Conservation (phyloP, 2,329 filamentous ascomycete genomes). For the Gaeumannomyces sp. region DNA sequence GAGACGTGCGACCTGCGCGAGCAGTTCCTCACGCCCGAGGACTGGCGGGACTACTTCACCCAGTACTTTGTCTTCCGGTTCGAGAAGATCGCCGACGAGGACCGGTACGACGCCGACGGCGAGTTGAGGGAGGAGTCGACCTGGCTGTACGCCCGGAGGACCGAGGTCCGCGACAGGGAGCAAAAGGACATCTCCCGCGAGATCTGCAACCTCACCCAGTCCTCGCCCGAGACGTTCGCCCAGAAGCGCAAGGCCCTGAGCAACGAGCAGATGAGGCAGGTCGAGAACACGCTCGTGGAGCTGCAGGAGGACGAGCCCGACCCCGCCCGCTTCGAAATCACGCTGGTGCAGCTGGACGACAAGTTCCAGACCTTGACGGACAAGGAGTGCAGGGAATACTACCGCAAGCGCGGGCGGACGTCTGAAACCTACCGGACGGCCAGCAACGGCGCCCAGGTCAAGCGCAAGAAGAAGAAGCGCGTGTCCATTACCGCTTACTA, state of each 20-base stretch:
- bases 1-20: slow-evolving; percentile 5
- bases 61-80: slow-evolving; percentile 2
- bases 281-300: neutral
- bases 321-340: neutral
- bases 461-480: slow-evolving; percentile 7
- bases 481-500: slow-evolving; percentile 8
- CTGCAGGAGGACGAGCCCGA: slow-evolving; percentile 3
- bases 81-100: slow-evolving; percentile 1
- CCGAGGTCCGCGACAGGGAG: neutral
- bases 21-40: slow-evolving; percentile 3
- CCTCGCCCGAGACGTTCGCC: neutral
- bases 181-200: slow-evolving; percentile 2
- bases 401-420: neutral
- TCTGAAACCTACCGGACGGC: neutral
- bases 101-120: neutral
- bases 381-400: slow-evolving; percentile 1
- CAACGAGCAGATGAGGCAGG: slow-evolving; percentile 1
- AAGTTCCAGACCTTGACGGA: neutral
- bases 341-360: slow-evolving; percentile 7
- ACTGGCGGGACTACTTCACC: slow-evolving; percentile 3
- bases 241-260: slow-evolving; percentile 1
- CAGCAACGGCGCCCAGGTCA: slow-evolving; percentile 1
- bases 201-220: neutral
- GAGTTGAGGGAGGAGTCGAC: neutral
- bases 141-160: slow-evolving; percentile 4